Evolutionary conservation across 2,329 filamentous ascomycete species (phyloP).

Genomic region (Xylariomycetidae sp.): DNA sequence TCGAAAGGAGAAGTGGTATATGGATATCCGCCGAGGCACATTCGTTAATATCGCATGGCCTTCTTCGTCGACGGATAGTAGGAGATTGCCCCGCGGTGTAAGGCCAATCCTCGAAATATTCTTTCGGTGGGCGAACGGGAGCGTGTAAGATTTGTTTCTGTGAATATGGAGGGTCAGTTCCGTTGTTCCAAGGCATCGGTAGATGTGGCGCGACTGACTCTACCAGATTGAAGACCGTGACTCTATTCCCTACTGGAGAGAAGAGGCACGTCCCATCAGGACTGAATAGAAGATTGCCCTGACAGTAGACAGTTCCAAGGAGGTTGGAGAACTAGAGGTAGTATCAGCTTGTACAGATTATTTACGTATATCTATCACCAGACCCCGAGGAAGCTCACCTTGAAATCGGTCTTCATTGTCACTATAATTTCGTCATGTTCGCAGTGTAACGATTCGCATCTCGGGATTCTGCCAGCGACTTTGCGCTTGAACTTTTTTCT

Average conservation of each 20-base stretch:
- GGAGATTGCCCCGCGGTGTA: slow-evolving; percentile 82
- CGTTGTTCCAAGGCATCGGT: too few relatives aligned
- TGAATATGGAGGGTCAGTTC: slow-evolving; percentile 14
- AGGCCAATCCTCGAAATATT: slow-evolving; percentile 88
- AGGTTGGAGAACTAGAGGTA: slow-evolving; percentile 83
- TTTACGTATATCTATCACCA: background rate
- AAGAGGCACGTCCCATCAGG: slow-evolving; percentile 93
- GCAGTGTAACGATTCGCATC: background rate
- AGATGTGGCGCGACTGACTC: slow-evolving; percentile 54
- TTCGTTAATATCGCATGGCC: slow-evolving; percentile 92
- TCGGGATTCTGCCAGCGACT: slow-evolving; percentile 1
- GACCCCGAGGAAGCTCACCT: slow-evolving; percentile 46
- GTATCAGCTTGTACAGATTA: slow-evolving; percentile 6
- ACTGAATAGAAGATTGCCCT: slow-evolving; percentile 94
- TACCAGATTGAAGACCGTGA: slow-evolving; percentile 92
- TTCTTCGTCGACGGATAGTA: slow-evolving; percentile 90
- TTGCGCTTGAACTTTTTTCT: slow-evolving; percentile 20
- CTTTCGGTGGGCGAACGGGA: slow-evolving; percentile 86
- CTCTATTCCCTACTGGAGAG: slow-evolving; percentile 92
- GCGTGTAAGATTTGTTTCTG: slow-evolving; percentile 81
- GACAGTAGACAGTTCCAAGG: slow-evolving; percentile 95
- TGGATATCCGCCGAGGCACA: slow-evolving; percentile 73
- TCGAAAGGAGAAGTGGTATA: slow-evolving; percentile 96
- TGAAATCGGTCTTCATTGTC: slow-evolving; percentile 98
- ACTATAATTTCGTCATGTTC: slow-evolving; percentile 20